phyloP scores from a whole-genome alignment of 257 asterid species.

The Solanum clarkiae region DNA sequence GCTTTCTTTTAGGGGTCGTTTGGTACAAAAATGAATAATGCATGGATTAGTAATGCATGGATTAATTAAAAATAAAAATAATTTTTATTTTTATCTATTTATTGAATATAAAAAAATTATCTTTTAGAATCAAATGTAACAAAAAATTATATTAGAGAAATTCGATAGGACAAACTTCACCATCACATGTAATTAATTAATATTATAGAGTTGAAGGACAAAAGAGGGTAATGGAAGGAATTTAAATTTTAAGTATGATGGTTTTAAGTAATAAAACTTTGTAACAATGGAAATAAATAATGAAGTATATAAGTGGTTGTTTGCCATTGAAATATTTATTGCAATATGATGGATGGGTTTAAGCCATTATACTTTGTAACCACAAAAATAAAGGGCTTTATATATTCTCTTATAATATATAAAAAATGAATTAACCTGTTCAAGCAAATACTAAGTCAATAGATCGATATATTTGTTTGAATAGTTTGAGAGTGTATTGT shows the following conservation, averaged over 20 bases:
- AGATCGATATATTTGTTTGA: no score
- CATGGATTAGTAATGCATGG: accelerated
- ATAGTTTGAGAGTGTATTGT: no score
- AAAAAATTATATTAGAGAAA: neutral
- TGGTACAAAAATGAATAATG: no score
- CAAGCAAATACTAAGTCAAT: no score
- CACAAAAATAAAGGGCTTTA: neutral
- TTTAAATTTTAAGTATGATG: neutral
- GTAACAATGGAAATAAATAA: neutral
- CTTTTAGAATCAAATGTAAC: neutral
- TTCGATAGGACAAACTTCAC: accelerated
- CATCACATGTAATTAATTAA: neutral
- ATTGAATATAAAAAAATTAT: no score
- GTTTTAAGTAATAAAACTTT: neutral
- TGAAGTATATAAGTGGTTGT: neutral
- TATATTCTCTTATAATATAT: no score
- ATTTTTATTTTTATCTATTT: no score
- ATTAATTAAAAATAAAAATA: no score
- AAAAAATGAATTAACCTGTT: no score
- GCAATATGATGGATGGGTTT: neutral
- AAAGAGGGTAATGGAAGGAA: neutral
- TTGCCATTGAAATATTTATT: neutral
- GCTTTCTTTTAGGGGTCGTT: neutral
- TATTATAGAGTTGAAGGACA: neutral
- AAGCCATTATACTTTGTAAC: neutral